These are phyloP conservation scores for Phaeotremella fagi DNA, from an alignment of 768 basidiomycete genomes.

Conservation along the genomic window DNA sequence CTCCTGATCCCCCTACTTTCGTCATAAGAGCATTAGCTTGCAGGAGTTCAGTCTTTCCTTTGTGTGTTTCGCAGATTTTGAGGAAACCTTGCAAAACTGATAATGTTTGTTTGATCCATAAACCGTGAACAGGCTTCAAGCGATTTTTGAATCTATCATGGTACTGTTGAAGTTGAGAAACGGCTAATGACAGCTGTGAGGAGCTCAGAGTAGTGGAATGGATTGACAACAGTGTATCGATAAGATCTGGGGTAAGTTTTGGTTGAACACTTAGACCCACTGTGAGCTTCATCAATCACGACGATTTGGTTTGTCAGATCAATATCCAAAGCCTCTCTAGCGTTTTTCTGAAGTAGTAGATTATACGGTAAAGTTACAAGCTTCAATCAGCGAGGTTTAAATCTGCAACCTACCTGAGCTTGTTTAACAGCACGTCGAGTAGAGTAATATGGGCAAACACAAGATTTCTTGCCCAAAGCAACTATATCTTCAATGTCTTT, in stretches of 20 bases:
- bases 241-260: constrained; percentile 61
- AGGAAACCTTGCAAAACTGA: constrained; percentile 66
- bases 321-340: constrained; percentile 82
- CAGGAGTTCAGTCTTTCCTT: constrained; percentile 58
- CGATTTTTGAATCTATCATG: constrained; percentile 70
- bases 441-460: constrained; percentile 89
- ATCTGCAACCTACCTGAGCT: constrained; percentile 63
- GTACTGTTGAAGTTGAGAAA: constrained; percentile 72
- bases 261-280: constrained; percentile 53
- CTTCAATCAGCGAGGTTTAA: constrained; percentile 49
- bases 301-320: constrained; percentile 77
- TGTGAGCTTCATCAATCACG: constrained; percentile 94
- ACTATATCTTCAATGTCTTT: constrained; percentile 95
- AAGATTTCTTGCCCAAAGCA: constrained; percentile 59
- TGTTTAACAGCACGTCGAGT: constrained; percentile 80
- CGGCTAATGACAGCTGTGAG: constrained; percentile 58
- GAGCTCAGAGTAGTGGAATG: constrained; percentile 67
- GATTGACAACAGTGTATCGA: constrained; percentile 80
- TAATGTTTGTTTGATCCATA: constrained; percentile 75
- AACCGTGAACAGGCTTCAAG: constrained; percentile 64
- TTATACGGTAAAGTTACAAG: constrained; percentile 92
- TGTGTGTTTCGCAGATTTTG: constrained; percentile 52
- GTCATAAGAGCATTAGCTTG: constrained; percentile 63
- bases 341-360: constrained; percentile 72
- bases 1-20: constrained; percentile 61